phyloP scores from a whole-genome alignment of 768 basidiomycete genomes.

The Dacryopinax spathularia region DNA sequence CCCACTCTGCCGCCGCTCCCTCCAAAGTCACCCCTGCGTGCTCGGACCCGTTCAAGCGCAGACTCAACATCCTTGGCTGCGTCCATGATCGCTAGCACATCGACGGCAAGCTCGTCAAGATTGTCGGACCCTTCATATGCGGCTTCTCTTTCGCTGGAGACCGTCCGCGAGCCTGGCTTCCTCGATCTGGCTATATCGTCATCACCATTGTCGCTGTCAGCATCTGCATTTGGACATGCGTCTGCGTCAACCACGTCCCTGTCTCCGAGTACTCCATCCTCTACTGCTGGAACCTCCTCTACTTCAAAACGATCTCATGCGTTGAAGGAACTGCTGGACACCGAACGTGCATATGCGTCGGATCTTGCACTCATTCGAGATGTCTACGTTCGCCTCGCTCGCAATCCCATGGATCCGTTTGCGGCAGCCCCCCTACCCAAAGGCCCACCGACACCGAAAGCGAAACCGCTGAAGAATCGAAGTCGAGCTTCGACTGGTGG shows the following conservation, averaged over 20 bases:
- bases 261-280: background rate
- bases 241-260: background rate
- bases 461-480: background rate
- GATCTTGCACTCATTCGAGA: constrained; percentile 67
- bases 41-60: background rate
- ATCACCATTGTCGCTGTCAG: background rate
- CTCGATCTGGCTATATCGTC: background rate
- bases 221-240: background rate
- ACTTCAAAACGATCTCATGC: constrained; percentile 60
- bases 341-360: constrained; percentile 70
- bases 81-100: background rate
- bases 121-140: background rate
- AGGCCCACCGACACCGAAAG: background rate
- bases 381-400: constrained; percentile 63
- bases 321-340: constrained; percentile 59
- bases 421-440: background rate
- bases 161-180: background rate
- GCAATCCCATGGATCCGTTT: constrained; percentile 29
- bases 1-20: constrained; percentile 3
- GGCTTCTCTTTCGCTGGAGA: background rate
- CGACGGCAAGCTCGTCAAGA: background rate
- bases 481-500: background rate
- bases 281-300: background rate
- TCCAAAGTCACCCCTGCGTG: background rate
- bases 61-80: background rate